phyloP scores from a whole-genome alignment of 139 green algal species.

The Picochlorum sp. region DNA sequence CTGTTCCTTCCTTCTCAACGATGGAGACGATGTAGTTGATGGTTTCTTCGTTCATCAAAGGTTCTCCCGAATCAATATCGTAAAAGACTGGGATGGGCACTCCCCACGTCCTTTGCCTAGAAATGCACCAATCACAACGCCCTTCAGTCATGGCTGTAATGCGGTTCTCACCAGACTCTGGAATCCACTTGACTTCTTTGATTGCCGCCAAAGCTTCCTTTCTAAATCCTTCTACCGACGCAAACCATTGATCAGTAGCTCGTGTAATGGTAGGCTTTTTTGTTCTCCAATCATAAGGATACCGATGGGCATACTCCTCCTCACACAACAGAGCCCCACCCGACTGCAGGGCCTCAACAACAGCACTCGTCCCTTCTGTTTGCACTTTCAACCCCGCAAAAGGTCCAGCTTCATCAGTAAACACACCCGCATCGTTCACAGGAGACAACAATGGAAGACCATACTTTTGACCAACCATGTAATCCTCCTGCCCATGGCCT shows the following conservation, averaged over 20 bases:
- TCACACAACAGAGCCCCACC: slow-evolving; percentile 68
- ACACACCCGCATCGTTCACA: slow-evolving; percentile 88
- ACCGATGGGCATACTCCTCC: slow-evolving; percentile 96
- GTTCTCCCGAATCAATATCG: slow-evolving; percentile 74
- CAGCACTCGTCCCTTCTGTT: slow-evolving; percentile 75
- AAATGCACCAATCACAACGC: slow-evolving; percentile 97
- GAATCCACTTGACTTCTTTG: slow-evolving; percentile 74
- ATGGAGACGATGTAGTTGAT: slow-evolving; percentile 73
- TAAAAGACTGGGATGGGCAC: slow-evolving; percentile 99
- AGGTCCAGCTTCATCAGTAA: slow-evolving; percentile 82
- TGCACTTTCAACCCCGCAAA: slow-evolving; percentile 81
- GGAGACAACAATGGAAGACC: slow-evolving; percentile 83
- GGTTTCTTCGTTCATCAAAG: slow-evolving; percentile 82
- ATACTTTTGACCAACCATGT: slow-evolving; percentile 74
- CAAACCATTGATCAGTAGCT: slow-evolving; percentile 88
- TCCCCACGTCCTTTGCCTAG: slow-evolving; percentile 91
- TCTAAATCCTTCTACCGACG: slow-evolving; percentile 80
- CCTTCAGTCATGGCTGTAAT: slow-evolving; percentile 87
- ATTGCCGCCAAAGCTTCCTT: slow-evolving; percentile 63
- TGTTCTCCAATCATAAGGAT: slow-evolving; percentile 99
- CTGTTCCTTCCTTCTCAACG: slow-evolving; percentile 61
- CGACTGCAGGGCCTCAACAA: slow-evolving; percentile 61
- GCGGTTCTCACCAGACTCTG: slow-evolving; percentile 57
- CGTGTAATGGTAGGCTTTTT: slow-evolving; percentile 99
- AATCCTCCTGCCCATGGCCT: slow-evolving; percentile 96